Conservation (phyloP, 2,329 filamentous ascomycete genomes). For the Hortaea werneckii region DNA sequence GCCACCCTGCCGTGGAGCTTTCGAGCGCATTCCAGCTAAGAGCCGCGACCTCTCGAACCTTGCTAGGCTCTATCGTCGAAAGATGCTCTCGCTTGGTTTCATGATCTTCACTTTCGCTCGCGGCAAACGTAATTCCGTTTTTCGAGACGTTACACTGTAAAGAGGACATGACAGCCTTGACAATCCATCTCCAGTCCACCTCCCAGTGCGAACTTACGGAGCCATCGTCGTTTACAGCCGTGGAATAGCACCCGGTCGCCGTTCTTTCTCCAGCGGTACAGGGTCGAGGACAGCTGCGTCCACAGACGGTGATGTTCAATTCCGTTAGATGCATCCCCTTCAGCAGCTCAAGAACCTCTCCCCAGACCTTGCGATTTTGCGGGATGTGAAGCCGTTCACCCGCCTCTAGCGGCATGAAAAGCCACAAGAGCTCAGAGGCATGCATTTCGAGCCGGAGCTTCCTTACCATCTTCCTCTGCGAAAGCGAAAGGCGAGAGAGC, state of each 20-base stretch:
- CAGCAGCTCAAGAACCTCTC: background rate
- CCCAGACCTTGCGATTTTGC: constrained; percentile 1
- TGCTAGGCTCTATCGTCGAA: background rate
- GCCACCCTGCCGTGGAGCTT: background rate
- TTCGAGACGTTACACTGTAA: background rate
- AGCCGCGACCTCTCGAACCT: background rate
- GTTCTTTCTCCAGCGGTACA: background rate
- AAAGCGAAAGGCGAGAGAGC: background rate
- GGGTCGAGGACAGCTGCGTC: background rate
- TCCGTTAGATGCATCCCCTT: constrained; percentile 2
- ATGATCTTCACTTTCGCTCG: no score
- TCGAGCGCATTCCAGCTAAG: background rate
- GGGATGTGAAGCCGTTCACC: constrained; percentile 2
- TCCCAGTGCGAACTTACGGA: background rate
- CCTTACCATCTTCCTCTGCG: background rate
- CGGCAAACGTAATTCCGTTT: background rate
- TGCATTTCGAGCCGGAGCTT: constrained; percentile 5
- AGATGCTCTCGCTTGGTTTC: no score
- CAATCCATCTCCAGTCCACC: background rate
- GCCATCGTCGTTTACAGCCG: background rate
- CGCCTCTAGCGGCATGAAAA: constrained; percentile 4
- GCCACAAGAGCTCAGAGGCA: constrained; percentile 4
- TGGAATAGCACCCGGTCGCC: background rate
- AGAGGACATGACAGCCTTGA: background rate
- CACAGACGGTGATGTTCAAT: constrained; percentile 1